Conservation (phyloP, 2,329 filamentous ascomycete genomes). For the Colletotrichum camelliae region DNA sequence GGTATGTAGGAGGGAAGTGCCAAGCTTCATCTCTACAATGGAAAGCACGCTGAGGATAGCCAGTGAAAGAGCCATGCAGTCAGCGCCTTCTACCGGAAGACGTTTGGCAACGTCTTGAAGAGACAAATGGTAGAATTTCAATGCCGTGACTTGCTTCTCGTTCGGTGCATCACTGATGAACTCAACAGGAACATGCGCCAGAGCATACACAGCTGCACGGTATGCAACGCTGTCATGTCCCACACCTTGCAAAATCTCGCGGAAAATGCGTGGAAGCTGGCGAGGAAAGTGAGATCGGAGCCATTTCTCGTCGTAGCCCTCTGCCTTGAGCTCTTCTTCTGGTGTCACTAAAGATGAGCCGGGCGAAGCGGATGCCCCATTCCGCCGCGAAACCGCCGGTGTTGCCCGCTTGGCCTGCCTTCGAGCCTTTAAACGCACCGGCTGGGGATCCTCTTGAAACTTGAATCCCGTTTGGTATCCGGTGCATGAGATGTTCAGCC, state of each 20-base stretch:
- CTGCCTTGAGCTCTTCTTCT: not conserved
- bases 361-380: not conserved
- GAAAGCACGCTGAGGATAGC: not conserved
- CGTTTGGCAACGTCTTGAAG: not conserved
- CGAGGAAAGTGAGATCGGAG: not conserved
- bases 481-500: not conserved
- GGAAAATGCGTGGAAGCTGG: not conserved
- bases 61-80: not conserved
- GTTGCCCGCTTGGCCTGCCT: not conserved
- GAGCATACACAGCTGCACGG: not conserved
- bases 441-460: not conserved
- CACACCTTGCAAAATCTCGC: not conserved
- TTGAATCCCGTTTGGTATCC: not conserved
- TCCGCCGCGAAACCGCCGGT: rapidly evolving
- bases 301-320: not conserved
- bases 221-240: not conserved
- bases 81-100: not conserved
- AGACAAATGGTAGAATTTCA: not conserved
- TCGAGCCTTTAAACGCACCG: not conserved
- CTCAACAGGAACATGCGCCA: not conserved
- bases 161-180: not conserved
- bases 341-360: not conserved
- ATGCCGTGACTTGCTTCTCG: not conserved
- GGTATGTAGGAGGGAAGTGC: too few species aligned
- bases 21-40: not conserved